Evolutionary conservation across 768 basidiomycete genomes (phyloP).

Genomic region (Boletellus emodensis): DNA sequence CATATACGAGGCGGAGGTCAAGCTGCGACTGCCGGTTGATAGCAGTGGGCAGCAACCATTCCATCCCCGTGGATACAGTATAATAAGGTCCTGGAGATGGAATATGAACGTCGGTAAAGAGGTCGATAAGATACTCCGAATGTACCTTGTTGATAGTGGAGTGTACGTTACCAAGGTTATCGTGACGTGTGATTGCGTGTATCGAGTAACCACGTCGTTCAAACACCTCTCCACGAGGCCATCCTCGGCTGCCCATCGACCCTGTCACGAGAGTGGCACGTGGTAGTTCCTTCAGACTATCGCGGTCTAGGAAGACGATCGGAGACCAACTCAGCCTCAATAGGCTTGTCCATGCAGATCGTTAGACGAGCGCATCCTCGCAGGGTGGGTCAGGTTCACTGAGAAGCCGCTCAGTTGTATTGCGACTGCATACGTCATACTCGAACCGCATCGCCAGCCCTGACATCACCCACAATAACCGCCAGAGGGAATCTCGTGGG

Average conservation of each 20-base stretch:
- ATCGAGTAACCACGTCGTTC: background rate
- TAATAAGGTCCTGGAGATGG: background rate
- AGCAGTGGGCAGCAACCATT: no score
- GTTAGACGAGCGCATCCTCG: background rate
- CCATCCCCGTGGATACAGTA: background rate
- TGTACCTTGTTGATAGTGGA: background rate
- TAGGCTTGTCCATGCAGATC: background rate
- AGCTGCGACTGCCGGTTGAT: background rate
- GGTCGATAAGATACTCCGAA: background rate
- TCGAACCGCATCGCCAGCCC: background rate
- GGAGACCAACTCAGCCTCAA: background rate
- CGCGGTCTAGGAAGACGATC: background rate
- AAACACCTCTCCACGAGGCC: slow-evolving; percentile 2
- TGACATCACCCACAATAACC: slow-evolving; percentile 1
- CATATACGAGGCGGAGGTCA: background rate
- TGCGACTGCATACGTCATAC: background rate
- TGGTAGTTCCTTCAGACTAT: slow-evolving; percentile 1
- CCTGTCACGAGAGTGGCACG: slow-evolving; percentile 6
- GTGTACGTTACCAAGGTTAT: background rate
- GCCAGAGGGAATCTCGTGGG: slow-evolving; percentile 8
- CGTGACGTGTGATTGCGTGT: background rate
- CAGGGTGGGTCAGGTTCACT: background rate
- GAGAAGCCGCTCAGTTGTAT: no score
- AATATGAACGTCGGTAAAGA: slow-evolving; percentile 3
- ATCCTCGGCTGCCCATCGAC: background rate